Evolutionary conservation across 1,139 yeast species (phyloP), one percentile per base, ranked within the genome.

Genomic region (Taphrina deformans): DNA sequence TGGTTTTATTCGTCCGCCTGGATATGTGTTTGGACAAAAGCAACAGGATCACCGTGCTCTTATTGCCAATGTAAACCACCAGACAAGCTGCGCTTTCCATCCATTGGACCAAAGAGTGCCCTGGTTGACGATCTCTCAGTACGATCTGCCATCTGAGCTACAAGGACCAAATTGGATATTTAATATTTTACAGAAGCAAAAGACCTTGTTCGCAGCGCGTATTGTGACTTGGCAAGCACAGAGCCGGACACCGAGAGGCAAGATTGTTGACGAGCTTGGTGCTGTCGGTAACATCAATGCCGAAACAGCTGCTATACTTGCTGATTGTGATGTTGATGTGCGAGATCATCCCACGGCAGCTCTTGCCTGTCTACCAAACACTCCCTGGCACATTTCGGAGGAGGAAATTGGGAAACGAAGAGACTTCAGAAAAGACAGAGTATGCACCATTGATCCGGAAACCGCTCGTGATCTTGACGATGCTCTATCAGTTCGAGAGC

Each of bases 251-350:
- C 85, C 90, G 3, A 88, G 88, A 73, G 99, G 99, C 72, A 91
- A 96, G 29, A 79, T 93, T 69, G 88, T 92, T 35, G 89, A 92
- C 63, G 90, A 88, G 72, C 80, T 93, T 70, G 99, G 99, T 35
- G 82, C 84, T 58, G 85, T 89, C 71, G 90, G 87, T 70, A 93
- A 88, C 69, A 82, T 86, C 4, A 79, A 82, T 41, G 89, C 93
- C 59, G 97, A 91, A 75, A 85, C 91, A 70, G 95, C 88, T 75
- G 90, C 97, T 0, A 88, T 93, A 66, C 80, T 93, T 70, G 85
- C 98, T 73, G 98, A 93, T 75, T 91, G 90, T 77, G 93, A 92
- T 77, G 93, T 93, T 73, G 80, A 88, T 69, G 88, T 95, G 70
- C 96, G 91, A 73, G 95, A 88, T 73, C 92, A 91, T 74, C 82